Evolutionary conservation across 1,284 basidiomycete genomes (phyloP).

Genomic region (Puccinia hordei): DNA sequence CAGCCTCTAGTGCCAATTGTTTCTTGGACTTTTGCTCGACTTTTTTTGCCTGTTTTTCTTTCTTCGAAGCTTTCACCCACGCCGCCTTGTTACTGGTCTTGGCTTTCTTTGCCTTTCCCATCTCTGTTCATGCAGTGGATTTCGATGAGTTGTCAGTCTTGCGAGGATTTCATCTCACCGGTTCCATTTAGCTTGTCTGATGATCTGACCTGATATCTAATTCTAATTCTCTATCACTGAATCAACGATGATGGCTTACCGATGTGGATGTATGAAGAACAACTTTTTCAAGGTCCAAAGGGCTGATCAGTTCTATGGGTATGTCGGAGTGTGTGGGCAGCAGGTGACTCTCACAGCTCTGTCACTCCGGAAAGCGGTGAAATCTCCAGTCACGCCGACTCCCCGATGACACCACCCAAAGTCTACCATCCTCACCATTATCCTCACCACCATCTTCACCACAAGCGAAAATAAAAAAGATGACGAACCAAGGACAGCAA

Average conservation of each 20-base stretch:
- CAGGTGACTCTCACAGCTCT: not conserved
- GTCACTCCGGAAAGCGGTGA: not conserved
- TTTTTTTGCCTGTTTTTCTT: constrained; percentile 47
- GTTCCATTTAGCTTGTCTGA: not conserved
- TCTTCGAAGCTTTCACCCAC: constrained; percentile 41
- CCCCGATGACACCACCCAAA: not conserved
- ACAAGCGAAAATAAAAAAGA: not conserved
- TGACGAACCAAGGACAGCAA: not conserved
- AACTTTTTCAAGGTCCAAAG: too few species aligned
- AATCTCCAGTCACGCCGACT: too few species aligned
- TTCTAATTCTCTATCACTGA: too few species aligned
- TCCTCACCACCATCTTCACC: not conserved
- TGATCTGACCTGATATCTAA: too few species aligned
- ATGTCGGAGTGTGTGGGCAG: too few species aligned
- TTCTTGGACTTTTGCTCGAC: constrained; percentile 46
- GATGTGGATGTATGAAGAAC: too few species aligned
- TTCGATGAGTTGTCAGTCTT: not conserved
- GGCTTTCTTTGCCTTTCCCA: constrained; percentile 44
- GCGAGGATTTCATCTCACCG: not conserved
- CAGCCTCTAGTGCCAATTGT: constrained; percentile 32
- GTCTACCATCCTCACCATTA: not conserved
- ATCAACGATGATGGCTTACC: too few species aligned
- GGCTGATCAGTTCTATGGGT: too few species aligned
- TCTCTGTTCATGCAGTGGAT: constrained; percentile 4
- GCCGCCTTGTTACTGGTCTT: constrained; percentile 35